Evolutionary conservation across 495 filamentous ascomycete genomes (phyloP).

Genomic region (Penicillium canariense): DNA sequence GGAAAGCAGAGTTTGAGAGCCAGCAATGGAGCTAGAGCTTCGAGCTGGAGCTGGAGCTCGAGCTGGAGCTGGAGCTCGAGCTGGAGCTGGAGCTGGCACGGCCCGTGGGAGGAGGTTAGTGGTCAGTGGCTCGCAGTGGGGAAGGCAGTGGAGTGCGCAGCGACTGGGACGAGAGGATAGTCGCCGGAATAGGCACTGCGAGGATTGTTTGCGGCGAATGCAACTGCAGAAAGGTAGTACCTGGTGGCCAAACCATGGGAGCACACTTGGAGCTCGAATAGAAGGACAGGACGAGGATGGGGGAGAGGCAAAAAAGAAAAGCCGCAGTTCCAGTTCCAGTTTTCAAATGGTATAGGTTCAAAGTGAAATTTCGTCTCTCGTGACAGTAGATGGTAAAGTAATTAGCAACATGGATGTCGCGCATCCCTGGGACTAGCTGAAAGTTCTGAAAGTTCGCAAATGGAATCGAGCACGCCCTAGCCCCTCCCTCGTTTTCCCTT

Average conservation of each 20-base stretch:
- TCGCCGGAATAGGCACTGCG: conserved; percentile 2
- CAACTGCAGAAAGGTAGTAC: conserved; percentile 1
- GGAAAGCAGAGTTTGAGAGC: neutral
- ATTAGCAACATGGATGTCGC: conserved; percentile 1
- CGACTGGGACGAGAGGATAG: neutral
- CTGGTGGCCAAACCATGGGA: neutral
- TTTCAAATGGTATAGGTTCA: neutral
- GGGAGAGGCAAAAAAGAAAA: neutral
- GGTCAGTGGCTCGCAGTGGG: conserved; percentile 3
- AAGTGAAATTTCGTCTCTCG: conserved; percentile 10
- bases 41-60: neutral
- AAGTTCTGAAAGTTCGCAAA: neutral
- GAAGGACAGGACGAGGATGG: neutral
- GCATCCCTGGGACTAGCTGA: conserved; percentile 4
- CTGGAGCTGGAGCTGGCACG: conserved; percentile 14
- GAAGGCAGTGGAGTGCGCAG: neutral
- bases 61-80: neutral
- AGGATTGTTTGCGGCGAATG: conserved; percentile 11
- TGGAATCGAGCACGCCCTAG: neutral
- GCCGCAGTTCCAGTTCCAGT: neutral
- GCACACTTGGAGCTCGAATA: neutral
- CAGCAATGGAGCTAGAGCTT: neutral
- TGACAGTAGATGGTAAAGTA: conserved; percentile 1
- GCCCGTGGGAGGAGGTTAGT: conserved; percentile 9
- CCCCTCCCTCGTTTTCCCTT: neutral